A percentile compares a stretch with the other conserved stretches of the same genome.
These are phyloP conservation scores for Galium porrigens DNA, from an alignment of 305 asterid species.

Conservation along the genomic window DNA sequence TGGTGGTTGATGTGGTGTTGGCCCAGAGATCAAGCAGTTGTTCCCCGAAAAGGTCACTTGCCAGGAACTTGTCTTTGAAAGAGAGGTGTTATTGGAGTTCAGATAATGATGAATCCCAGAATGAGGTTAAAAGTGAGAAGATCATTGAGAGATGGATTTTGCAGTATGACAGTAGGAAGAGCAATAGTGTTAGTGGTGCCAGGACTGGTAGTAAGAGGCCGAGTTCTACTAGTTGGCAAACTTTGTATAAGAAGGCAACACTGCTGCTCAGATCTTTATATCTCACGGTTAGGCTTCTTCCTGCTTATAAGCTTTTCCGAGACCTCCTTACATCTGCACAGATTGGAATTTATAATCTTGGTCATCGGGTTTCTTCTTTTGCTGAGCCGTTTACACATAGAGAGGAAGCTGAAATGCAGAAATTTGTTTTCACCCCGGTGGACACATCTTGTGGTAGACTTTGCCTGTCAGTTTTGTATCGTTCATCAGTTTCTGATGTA, in stretches of 20 bases:
- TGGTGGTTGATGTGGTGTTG: constrained; percentile 63
- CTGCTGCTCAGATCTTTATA: constrained; percentile 63
- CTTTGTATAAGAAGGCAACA: constrained; percentile 50
- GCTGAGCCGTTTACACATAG: constrained; percentile 63
- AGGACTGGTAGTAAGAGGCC: constrained; percentile 42
- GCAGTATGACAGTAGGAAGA: constrained; percentile 60
- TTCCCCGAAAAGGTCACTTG: constrained; percentile 31
- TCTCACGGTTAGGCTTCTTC: constrained; percentile 64
- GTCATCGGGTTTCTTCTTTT: constrained; percentile 61
- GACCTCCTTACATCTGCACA: constrained; percentile 59
- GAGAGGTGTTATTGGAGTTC: constrained; percentile 33
- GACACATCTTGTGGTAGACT: constrained; percentile 75
- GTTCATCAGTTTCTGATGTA: constrained; percentile 42
- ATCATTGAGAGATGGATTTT: constrained; percentile 78
- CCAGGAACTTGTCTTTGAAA: constrained; percentile 24
- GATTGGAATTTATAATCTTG: constrained; percentile 41
- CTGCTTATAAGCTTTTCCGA: constrained; percentile 67
- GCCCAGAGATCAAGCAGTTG: constrained; percentile 35
- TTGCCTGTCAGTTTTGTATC: constrained; percentile 62
- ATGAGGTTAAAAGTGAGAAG: constrained; percentile 37
- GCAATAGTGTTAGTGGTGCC: constrained; percentile 22
- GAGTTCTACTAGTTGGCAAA: constrained; percentile 33
- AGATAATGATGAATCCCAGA: constrained; percentile 40
- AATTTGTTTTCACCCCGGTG: constrained; percentile 54
- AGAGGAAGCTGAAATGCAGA: constrained; percentile 80